A percentile compares a stretch with the other conserved stretches of the same genome.
Evolutionary conservation across 1,284 basidiomycete species (phyloP).

Genomic region (Wallemia mellicola): DNA sequence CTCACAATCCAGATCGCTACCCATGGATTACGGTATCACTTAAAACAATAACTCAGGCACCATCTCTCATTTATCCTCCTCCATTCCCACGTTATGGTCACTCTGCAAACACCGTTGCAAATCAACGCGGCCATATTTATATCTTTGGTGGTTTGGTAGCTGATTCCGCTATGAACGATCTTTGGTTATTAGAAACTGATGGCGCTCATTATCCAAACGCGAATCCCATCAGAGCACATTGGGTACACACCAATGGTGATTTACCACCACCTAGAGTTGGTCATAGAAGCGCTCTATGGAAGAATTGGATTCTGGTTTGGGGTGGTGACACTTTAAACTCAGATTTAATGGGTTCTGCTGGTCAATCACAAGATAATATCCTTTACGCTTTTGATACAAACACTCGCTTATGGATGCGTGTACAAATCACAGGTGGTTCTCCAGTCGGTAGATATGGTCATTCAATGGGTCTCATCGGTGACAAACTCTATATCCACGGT

Average conservation of each 20-base stretch:
- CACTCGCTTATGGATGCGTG: conserved; percentile 50
- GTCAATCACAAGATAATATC: conserved; percentile 65
- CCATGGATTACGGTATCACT: conserved; percentile 1
- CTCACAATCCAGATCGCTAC: conserved; percentile 1
- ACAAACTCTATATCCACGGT: conserved; percentile 80
- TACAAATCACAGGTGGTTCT: conserved; percentile 30
- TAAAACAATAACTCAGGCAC: conserved; percentile 2
- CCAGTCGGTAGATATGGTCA: conserved; percentile 86
- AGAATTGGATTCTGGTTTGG: conserved; percentile 90
- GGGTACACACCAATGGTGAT: conserved; percentile 44
- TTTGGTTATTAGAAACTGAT: conserved; percentile 54
- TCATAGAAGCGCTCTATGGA: conserved; percentile 80
- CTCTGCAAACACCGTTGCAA: conserved; percentile 60
- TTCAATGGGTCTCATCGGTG: conserved; percentile 70
- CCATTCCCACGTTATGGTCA: conserved; percentile 97
- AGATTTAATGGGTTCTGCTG: conserved; percentile 26
- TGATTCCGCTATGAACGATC: conserved; percentile 70
- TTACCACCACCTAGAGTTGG: conserved; percentile 71
- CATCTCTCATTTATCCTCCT: conserved; percentile 12
- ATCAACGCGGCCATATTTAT: conserved; percentile 60
- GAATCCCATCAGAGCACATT: conserved; percentile 30
- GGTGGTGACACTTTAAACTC: conserved; percentile 76
- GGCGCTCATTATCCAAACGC: conserved; percentile 32
- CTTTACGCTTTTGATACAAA: conserved; percentile 86
- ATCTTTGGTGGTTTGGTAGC: conserved; percentile 89